Evolutionary conservation across 768 basidiomycete genomes (phyloP).

Genomic region (Hericium coralloides): DNA sequence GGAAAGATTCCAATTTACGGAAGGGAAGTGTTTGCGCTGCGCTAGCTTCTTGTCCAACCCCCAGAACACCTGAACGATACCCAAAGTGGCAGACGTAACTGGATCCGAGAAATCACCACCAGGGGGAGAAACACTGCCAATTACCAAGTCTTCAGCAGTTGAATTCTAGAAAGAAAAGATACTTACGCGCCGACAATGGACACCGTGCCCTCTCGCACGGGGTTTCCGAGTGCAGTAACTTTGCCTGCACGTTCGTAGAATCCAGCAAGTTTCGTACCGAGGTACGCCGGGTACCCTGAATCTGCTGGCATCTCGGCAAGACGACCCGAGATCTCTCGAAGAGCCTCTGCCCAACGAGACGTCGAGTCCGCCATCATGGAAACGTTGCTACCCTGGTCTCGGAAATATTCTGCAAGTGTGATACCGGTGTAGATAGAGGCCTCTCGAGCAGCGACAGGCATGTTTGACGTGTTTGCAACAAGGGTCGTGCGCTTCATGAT

Average conservation of each 20-base stretch:
- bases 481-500: constrained; percentile 99
- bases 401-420: constrained; percentile 98
- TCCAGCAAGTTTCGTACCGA: constrained; percentile 88
- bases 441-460: constrained; percentile 99
- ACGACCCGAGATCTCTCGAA: constrained; percentile 99
- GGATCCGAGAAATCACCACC: constrained; percentile 99
- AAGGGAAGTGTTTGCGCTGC: constrained; percentile 98
- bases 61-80: constrained; percentile 99
- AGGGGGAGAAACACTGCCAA: constrained; percentile 83
- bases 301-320: constrained; percentile 99
- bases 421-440: constrained; percentile 99
- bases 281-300: constrained; percentile 97
- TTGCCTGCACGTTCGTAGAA: constrained; percentile 99
- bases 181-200: constrained; percentile 99
- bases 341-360: constrained; percentile 97
- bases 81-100: constrained; percentile 92
- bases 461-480: constrained; percentile 99
- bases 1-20: constrained; percentile 99
- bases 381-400: constrained; percentile 95
- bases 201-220: constrained; percentile 82
- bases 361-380: constrained; percentile 99
- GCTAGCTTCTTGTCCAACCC: constrained; percentile 99
- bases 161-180: not conserved
- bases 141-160: constrained; percentile 4
- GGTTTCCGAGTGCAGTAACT: constrained; percentile 86